Conservation (phyloP, 2,329 filamentous ascomycete genomes). For the Beauveria caledonica region DNA sequence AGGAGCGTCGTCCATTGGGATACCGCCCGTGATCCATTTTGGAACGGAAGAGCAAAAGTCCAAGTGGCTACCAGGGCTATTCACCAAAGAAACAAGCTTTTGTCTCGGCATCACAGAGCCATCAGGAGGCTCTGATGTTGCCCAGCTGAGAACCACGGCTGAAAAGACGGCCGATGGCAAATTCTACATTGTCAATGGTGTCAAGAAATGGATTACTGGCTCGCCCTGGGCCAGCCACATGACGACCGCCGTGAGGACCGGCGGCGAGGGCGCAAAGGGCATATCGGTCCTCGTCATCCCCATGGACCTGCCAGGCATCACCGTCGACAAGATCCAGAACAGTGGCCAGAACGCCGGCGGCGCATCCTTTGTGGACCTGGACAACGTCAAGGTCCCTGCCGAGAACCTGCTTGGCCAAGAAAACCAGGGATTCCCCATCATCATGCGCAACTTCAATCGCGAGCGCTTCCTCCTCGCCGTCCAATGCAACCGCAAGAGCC, state of each 20-base stretch:
- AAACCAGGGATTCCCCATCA: slow-evolving; percentile 46
- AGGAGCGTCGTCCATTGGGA: slow-evolving; percentile 54
- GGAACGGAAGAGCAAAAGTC: slow-evolving; percentile 49
- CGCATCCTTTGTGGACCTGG: slow-evolving; percentile 46
- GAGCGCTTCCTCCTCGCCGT: slow-evolving; percentile 52
- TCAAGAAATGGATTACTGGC: slow-evolving; percentile 63
- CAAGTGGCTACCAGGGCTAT: slow-evolving; percentile 51
- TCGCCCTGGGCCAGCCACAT: slow-evolving; percentile 52
- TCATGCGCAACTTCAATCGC: slow-evolving; percentile 53
- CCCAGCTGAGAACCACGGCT: slow-evolving; percentile 54
- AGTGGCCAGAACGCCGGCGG: slow-evolving; percentile 60
- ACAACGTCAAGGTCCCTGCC: slow-evolving; percentile 45
- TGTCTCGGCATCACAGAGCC: slow-evolving; percentile 60
- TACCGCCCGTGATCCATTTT: slow-evolving; percentile 54
- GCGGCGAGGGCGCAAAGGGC: slow-evolving; percentile 42
- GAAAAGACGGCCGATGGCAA: slow-evolving; percentile 32
- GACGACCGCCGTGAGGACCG: slow-evolving; percentile 54
- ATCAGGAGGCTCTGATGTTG: slow-evolving; percentile 53
- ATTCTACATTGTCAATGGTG: slow-evolving; percentile 55
- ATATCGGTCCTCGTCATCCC: slow-evolving; percentile 52
- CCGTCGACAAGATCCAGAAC: slow-evolving; percentile 49
- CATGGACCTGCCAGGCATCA: slow-evolving; percentile 39
- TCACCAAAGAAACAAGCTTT: slow-evolving; percentile 50
- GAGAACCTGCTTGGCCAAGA: slow-evolving; percentile 46
- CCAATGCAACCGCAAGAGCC: slow-evolving; percentile 47